phyloP scores from a whole-genome alignment of 768 basidiomycete genomes.

The Dioszegia hungarica region DNA sequence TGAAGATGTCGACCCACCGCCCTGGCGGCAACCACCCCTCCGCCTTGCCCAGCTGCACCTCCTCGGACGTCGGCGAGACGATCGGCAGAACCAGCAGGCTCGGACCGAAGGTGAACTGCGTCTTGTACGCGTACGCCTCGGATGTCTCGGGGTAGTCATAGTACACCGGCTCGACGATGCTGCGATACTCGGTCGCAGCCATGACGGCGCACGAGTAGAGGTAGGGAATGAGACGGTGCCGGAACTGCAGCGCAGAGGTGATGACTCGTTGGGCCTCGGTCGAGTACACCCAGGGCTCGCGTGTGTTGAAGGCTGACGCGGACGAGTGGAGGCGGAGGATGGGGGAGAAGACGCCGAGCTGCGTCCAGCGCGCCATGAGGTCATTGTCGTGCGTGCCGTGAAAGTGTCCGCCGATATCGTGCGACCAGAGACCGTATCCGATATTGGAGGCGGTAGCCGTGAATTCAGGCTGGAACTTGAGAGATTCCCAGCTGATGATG shows the following conservation, averaged over 20 bases:
- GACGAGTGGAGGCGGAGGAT: constrained; percentile 30
- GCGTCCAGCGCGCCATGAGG: constrained; percentile 22
- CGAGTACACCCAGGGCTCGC: constrained; percentile 23
- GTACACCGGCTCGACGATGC: constrained; percentile 25
- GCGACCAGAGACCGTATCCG: constrained; percentile 28
- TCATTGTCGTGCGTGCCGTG: constrained; percentile 16
- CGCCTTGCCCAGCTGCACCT: constrained; percentile 6
- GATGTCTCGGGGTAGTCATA: constrained; percentile 17
- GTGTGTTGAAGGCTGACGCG: constrained; percentile 26
- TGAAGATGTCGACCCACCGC: constrained; percentile 25
- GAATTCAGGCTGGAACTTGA: constrained; percentile 31
- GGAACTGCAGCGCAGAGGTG: constrained; percentile 14
- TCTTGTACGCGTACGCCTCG: constrained; percentile 21
- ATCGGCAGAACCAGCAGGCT: constrained; percentile 22
- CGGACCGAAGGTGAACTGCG: constrained; percentile 25
- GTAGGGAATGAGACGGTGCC: constrained; percentile 27
- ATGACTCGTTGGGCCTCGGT: constrained; percentile 10
- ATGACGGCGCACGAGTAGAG: constrained; percentile 13
- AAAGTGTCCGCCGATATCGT: constrained; percentile 32
- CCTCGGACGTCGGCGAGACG: constrained; percentile 8
- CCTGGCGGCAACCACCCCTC: constrained; percentile 23
- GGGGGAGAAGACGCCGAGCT: constrained; percentile 29
- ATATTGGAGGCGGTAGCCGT: constrained; percentile 27
- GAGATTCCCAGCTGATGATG: constrained; percentile 22
- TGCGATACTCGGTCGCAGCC: constrained; percentile 1